Conservation (phyloP, 352 stramenopile species). For the Thraustotheca clavata region DNA sequence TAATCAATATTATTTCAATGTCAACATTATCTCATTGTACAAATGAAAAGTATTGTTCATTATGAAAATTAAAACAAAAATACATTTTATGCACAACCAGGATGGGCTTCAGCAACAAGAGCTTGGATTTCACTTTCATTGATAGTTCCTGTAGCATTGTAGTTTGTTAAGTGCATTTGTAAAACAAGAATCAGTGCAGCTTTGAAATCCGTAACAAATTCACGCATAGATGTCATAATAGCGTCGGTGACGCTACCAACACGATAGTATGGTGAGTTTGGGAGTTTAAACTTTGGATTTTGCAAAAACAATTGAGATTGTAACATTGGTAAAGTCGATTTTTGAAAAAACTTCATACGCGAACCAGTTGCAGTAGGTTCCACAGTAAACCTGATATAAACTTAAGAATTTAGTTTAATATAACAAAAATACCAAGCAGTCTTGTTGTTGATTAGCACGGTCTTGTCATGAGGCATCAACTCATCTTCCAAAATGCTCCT, state of each 20-base stretch:
- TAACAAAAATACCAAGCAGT: constrained; percentile 3
- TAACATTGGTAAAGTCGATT: constrained; percentile 13
- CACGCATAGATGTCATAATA: background rate
- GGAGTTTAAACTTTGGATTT: background rate
- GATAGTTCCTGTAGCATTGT: background rate
- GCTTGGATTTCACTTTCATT: background rate
- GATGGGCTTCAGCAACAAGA: background rate
- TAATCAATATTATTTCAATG: too few relatives aligned
- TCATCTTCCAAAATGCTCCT: constrained; percentile 17
- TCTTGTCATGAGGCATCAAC: background rate
- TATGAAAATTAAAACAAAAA: background rate
- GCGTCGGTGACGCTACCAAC: constrained; percentile 17
- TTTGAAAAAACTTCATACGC: constrained; percentile 20
- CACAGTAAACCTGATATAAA: background rate
- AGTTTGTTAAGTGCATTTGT: background rate
- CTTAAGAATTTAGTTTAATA: background rate
- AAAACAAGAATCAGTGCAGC: background rate
- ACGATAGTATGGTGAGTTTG: constrained; percentile 10
- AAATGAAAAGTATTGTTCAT: too few relatives aligned
- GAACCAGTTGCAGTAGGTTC: background rate
- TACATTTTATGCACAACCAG: background rate
- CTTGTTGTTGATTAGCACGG: constrained; percentile 15
- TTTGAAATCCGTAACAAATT: background rate
- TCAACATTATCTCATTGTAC: too few relatives aligned
- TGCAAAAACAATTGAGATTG: constrained; percentile 3